Evolutionary conservation across 257 asterid genomes (phyloP).

Genomic region (Scutellaria baicalensis): DNA sequence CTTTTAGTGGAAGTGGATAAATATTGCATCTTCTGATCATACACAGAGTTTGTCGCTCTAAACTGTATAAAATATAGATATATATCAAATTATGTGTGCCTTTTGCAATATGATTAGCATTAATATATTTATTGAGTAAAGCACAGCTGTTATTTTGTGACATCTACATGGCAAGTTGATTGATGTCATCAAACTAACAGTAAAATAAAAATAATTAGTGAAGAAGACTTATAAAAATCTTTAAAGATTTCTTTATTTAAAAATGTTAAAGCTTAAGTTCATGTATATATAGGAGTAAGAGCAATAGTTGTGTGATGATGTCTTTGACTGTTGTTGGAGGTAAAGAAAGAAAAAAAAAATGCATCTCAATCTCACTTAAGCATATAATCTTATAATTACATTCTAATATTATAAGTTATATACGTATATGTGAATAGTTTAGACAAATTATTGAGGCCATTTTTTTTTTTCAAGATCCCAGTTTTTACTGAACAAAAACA

Average conservation of each 20-base stretch:
- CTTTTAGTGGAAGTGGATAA: not conserved
- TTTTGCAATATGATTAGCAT: not conserved
- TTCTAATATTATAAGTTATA: no score
- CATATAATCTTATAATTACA: not conserved
- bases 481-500: no score
- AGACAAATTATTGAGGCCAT: no score
- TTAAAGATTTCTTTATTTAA: not conserved
- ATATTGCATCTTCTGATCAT: not conserved
- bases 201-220: not conserved
- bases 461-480: no score
- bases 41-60: not conserved
- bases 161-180: constrained; percentile 14
- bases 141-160: constrained; percentile 18
- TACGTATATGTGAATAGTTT: no score
- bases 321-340: no score
- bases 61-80: not conserved
- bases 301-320: not conserved
- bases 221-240: not conserved
- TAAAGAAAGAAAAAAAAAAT: no score
- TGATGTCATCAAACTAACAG: not conserved
- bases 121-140: not conserved
- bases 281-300: not conserved
- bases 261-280: not conserved
- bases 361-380: not conserved
- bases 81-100: not conserved